Base-by-base conservation (phyloP, 805 yeast species). In the Candida nemodendra region DNA sequence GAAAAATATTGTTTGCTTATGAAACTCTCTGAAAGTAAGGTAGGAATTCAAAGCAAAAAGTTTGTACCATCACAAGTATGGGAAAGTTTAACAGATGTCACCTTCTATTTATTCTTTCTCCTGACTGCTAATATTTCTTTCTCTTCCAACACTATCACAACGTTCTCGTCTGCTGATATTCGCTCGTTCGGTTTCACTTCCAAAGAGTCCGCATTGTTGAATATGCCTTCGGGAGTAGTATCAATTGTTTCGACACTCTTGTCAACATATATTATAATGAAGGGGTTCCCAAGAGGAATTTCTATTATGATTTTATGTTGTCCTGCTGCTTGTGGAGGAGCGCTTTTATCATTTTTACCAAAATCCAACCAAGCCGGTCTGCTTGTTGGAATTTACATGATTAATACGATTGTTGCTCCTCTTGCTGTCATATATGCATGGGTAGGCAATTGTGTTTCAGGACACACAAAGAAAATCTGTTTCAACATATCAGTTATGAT, bases 361-460 rank as follows among this genome's bases (percentile, higher is more conserved):
- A 44, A 44, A 42, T 30, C 38, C 34, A 53, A 55, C 45, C 23
- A 53, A 52, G 62, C 56, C 25, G 58, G 62, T 34, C 38, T 53
- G 28, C 40, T 61, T 30, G 46, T 56, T 39, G 63, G 50, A 19
- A 45, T 48, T 19, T 50, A 47, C 36, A 35, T 48, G 45, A 43
- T 62, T 30, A 50, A 55, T 37, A 48, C 58, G 8, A 52, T 17
- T 44, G 54, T 24, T 29, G 54, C 53, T 1, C 49, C 53, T 4
- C 34, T 51, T n/a, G 75, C 83, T 1, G 65, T 78, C 36, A 64
- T 79, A 21, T 78, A 77, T 50, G 71, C 78, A 4, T 78, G 84
- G 84, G 76, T 76, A 43, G 69, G 74, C 38, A 71, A 80, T 31
- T 78, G 78, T 47, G 77, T 81, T 7, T 76, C 84, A 1, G 84